A percentile compares a stretch with the other conserved stretches of the same genome.
These are phyloP conservation scores for Bolboschoenoplectus hybrid DNA, from an alignment of 202 grass and related monocot species.

Conservation along the genomic window DNA sequence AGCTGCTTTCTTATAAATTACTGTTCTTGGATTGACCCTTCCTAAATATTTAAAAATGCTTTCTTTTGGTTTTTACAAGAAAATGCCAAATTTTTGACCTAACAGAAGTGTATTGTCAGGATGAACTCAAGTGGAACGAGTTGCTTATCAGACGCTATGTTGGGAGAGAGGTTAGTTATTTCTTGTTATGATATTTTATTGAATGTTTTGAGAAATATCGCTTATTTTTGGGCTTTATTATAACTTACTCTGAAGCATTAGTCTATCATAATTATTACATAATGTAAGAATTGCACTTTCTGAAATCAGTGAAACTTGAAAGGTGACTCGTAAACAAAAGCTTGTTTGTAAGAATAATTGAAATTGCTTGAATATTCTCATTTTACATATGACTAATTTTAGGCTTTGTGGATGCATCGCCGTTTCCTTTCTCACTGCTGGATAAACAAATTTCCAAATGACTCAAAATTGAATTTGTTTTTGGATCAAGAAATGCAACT, in stretches of 20 bases:
- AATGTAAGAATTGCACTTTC: neutral
- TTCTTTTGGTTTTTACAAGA: slow-evolving; percentile 1
- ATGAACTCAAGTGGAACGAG: slow-evolving; percentile 67
- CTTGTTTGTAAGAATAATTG: neutral
- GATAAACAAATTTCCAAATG: slow-evolving; percentile 44
- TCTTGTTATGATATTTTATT: neutral
- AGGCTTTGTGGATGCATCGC: slow-evolving; percentile 76
- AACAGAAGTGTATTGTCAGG: slow-evolving; percentile 46
- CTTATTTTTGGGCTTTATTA: neutral
- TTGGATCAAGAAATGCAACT: slow-evolving; percentile 55
- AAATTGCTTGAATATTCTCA: slow-evolving; percentile 13
- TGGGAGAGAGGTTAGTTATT: slow-evolving; percentile 66
- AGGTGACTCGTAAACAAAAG: neutral
- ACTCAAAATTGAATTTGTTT: slow-evolving; percentile 46
- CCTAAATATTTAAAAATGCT: neutral
- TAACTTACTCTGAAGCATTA: neutral
- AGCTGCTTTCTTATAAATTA: neutral
- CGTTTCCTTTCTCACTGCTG: slow-evolving; percentile 62
- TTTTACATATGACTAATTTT: neutral
- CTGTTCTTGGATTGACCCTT: neutral
- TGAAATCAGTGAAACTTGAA: neutral
- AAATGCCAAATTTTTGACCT: slow-evolving; percentile 18
- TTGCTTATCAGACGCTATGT: slow-evolving; percentile 61
- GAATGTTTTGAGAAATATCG: neutral
- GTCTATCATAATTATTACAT: neutral